Evolutionary conservation across 2,329 filamentous ascomycete genomes (phyloP).

Genomic region (Calonectria pteridis): DNA sequence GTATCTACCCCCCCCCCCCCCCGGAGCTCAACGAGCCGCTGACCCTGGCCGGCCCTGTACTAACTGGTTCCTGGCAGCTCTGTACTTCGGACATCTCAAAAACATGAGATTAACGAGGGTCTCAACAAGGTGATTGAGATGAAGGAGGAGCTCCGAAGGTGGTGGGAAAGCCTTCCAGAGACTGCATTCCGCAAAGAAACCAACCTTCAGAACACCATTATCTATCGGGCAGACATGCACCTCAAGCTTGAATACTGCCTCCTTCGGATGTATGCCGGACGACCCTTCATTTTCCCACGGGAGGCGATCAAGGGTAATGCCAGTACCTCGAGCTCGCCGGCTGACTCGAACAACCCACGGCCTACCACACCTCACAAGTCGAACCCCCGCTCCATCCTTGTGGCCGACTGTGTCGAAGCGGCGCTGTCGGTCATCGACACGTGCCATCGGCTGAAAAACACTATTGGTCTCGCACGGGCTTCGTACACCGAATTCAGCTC

Average conservation of each 20-base stretch:
- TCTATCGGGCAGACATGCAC: constrained; percentile 63
- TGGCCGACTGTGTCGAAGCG: constrained; percentile 65
- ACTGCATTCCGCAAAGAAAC: constrained; percentile 53
- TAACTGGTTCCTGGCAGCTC: constrained; percentile 43
- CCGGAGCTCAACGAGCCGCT: not conserved
- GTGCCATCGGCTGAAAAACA: constrained; percentile 61
- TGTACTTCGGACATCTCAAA: constrained; percentile 49
- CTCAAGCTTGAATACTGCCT: constrained; percentile 66
- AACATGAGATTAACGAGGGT: constrained; percentile 48
- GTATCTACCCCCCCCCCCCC: constrained; percentile 39
- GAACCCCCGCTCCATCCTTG: constrained; percentile 54
- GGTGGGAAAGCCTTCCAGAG: constrained; percentile 54
- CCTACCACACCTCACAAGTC: constrained; percentile 45
- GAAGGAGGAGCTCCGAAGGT: constrained; percentile 52
- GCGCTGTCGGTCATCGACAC: constrained; percentile 64
- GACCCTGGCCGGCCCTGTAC: constrained; percentile 1
- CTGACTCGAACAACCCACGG: constrained; percentile 45
- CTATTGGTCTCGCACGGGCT: constrained; percentile 65
- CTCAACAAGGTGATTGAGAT: constrained; percentile 51
- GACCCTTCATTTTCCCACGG: constrained; percentile 63
- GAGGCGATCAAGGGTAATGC: constrained; percentile 42
- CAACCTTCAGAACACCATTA: constrained; percentile 52
- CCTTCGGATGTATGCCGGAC: constrained; percentile 65
- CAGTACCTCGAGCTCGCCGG: constrained; percentile 47
- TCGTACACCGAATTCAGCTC: constrained; percentile 69